phyloP scores from a whole-genome alignment of 371 early-diverging fungal species.

The Nematocida parisii region DNA sequence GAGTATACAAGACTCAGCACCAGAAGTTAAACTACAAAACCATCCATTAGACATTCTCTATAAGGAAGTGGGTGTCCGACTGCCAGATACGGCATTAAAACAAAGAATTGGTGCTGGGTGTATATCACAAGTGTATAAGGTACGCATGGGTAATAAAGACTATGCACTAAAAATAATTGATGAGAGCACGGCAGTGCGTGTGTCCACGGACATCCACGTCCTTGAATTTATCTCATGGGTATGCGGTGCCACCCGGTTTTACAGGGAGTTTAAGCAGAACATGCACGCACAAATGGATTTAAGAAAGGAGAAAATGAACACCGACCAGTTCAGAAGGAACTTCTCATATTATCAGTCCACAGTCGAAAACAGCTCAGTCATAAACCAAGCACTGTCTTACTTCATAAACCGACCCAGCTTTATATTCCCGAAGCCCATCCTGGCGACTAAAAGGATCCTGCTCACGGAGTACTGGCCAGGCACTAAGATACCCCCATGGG shows the following conservation, averaged over 20 bases:
- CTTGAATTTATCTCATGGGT: conserved; percentile 69
- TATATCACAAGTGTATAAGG: conserved; percentile 81
- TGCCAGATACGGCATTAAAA: conserved; percentile 71
- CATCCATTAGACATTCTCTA: conserved; percentile 73
- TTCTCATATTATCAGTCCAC: conserved; percentile 69
- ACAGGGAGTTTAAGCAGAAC: conserved; percentile 79
- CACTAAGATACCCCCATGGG: conserved; percentile 66
- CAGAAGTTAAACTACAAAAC: conserved; percentile 72
- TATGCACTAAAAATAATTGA: conserved; percentile 89
- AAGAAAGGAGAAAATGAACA: conserved; percentile 76
- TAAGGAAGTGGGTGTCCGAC: conserved; percentile 34
- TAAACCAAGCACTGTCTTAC: not conserved
- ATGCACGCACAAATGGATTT: conserved; percentile 84
- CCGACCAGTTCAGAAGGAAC: conserved; percentile 74
- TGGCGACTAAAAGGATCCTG: conserved; percentile 46
- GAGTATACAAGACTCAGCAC: conserved; percentile 77
- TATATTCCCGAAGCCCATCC: conserved; percentile 58
- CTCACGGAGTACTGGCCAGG: conserved; percentile 37
- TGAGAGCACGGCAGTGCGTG: conserved; percentile 74
- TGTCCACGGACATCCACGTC: conserved; percentile 72
- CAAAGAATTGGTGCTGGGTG: conserved; percentile 84
- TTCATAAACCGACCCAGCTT: conserved; percentile 39
- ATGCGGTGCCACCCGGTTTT: conserved; percentile 81
- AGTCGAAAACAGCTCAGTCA: not conserved
- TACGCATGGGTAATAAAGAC: conserved; percentile 69